phyloP scores from a whole-genome alignment of 2,329 filamentous ascomycete species.

The Didymosphaeria variabile region DNA sequence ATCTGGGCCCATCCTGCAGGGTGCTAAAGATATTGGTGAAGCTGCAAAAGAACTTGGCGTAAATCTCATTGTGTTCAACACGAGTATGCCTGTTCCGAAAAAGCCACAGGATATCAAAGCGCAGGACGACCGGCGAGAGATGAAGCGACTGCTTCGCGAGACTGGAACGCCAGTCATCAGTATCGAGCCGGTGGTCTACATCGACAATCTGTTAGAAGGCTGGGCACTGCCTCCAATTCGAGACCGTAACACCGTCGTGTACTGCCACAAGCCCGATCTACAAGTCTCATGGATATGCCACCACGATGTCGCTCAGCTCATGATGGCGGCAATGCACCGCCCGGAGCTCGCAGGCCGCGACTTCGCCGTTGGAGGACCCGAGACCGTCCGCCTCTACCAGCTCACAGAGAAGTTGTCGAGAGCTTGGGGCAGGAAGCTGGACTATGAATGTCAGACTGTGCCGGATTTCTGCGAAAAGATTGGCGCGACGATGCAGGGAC shows the following conservation, averaged over 20 bases:
- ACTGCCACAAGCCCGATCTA: constrained; percentile 52
- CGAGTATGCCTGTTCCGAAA: constrained; percentile 39
- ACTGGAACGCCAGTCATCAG: constrained; percentile 44
- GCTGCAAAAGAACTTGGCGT: constrained; percentile 30
- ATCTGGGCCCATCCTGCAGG: constrained; percentile 34
- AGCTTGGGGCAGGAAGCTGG: constrained; percentile 44
- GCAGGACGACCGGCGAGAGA: constrained; percentile 42
- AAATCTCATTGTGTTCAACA: constrained; percentile 38
- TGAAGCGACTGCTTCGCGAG: constrained; percentile 41
- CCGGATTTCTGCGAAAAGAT: constrained; percentile 39
- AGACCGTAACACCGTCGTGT: constrained; percentile 47
- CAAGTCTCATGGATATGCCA: constrained; percentile 54
- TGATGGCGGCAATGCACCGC: constrained; percentile 47
- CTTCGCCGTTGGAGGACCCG: constrained; percentile 48
- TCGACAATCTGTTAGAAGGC: constrained; percentile 53
- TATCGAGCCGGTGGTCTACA: constrained; percentile 51
- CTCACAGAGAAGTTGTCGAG: constrained; percentile 46
- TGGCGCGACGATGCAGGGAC: constrained; percentile 43
- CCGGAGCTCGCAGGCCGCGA: constrained; percentile 48
- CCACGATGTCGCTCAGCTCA: constrained; percentile 51
- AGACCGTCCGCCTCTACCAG: constrained; percentile 45
- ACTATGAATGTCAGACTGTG: constrained; percentile 45
- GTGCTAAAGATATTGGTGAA: constrained; percentile 28
- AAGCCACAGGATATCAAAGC: constrained; percentile 35
- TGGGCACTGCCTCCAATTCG: constrained; percentile 50